Percentiles rank a stretch among this genome's conserved stretches.
Conservation (phyloP, 768 basidiomycete genomes). For the Wakefieldia striispora region DNA sequence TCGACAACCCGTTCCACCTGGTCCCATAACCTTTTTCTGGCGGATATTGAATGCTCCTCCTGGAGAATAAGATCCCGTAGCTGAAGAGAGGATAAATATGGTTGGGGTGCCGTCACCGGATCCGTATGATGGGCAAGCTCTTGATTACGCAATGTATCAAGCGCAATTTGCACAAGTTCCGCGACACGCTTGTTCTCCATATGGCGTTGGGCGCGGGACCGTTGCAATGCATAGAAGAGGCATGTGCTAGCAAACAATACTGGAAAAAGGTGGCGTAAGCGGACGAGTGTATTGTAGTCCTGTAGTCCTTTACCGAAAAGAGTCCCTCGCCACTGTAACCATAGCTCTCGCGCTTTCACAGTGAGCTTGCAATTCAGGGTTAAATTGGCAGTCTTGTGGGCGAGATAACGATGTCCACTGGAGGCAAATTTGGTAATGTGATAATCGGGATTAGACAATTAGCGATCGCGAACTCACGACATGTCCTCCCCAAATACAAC, state of each 20-base stretch:
- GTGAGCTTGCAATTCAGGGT: constrained; percentile 63
- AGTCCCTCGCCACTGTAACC: constrained; percentile 65
- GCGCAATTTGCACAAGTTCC: constrained; percentile 73
- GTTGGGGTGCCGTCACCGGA: constrained; percentile 68
- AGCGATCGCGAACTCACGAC: constrained; percentile 48
- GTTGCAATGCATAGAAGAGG: constrained; percentile 20
- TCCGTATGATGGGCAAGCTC: constrained; percentile 82
- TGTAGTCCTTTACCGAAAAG: constrained; percentile 49
- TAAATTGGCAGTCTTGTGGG: constrained; percentile 67
- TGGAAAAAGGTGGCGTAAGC: constrained; percentile 20
- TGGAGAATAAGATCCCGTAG: constrained; percentile 84
- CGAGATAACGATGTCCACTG: constrained; percentile 73
- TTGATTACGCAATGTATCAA: constrained; percentile 79
- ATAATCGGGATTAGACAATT: constrained; percentile 22
- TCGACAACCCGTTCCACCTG: constrained; percentile 84
- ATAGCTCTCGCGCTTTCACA: constrained; percentile 63
- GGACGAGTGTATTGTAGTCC: constrained; percentile 6
- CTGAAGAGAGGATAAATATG: constrained; percentile 82
- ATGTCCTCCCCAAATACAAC: constrained; percentile 63
- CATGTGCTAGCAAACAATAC: constrained; percentile 28
- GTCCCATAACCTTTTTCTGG: constrained; percentile 71
- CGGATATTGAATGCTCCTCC: constrained; percentile 71
- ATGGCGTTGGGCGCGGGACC: constrained; percentile 45
- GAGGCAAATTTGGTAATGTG: constrained; percentile 19
- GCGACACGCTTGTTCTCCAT: constrained; percentile 64